Percentiles rank a stretch among this genome's conserved stretches.
Conservation (phyloP, 805 yeast species). For the Yarrowia sp. region DNA sequence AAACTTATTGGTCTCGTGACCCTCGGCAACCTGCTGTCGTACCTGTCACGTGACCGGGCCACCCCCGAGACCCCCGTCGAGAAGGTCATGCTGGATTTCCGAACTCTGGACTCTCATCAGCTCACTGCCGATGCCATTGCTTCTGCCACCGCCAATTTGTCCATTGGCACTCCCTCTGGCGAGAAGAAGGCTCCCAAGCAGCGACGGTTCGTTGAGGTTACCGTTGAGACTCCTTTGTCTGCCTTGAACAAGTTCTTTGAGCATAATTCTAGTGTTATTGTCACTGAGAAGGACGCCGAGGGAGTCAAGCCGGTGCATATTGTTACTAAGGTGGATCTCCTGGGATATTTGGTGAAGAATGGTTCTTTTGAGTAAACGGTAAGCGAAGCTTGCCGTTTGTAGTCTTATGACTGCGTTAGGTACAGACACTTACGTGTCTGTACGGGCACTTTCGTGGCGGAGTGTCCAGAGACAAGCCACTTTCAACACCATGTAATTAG, state of each 20-base stretch:
- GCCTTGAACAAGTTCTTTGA: conserved; percentile 78
- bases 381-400: too few relatives aligned
- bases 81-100: conserved; percentile 69
- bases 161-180: conserved; percentile 32
- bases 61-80: conserved; percentile 55
- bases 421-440: too few relatives aligned
- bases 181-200: conserved; percentile 52
- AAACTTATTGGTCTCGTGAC: conserved; percentile 75
- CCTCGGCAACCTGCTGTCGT: conserved; percentile 65
- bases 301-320: conserved; percentile 72
- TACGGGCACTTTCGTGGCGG: conserved; percentile 8
- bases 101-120: conserved; percentile 56
- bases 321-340: conserved; percentile 82
- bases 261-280: conserved; percentile 78
- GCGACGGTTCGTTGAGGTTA: conserved; percentile 65
- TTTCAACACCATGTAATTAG: conserved; percentile 1
- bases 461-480: conserved; percentile 6
- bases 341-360: conserved; percentile 46
- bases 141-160: conserved; percentile 10
- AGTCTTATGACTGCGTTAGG: too few relatives aligned
- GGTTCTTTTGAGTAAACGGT: conserved; percentile 22
- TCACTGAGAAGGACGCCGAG: conserved; percentile 53
- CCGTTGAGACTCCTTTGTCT: conserved; percentile 60
- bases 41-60: conserved; percentile 59
- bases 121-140: conserved; percentile 54